Evolutionary conservation across 805 yeast species (phyloP), one percentile per base, ranked within the genome.

Genomic region (Candida caryicola): DNA sequence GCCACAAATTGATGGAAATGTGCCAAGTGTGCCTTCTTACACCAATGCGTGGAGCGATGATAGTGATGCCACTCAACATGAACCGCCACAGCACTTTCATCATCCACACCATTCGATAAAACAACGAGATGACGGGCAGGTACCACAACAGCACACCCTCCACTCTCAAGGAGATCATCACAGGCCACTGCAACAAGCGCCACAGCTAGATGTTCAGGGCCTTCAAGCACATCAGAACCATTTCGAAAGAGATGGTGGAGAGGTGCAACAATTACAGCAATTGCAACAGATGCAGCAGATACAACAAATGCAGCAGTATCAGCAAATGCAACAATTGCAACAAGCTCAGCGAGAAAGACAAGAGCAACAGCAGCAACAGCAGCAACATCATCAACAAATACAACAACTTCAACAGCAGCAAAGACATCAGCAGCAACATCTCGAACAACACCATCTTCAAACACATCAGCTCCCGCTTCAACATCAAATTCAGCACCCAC

Each of bases 381-480:
- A 25, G 29, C 29, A 21, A 17, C 26, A 10, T 5, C 29, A 31
- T 13, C 36, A 28, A 31, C 23, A 28, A 29, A 43, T 19, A 27
- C 43, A 34, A 17, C 34, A 37, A 29, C 29, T 21, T 19, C 25
- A 16, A 26, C 19, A 33, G 13, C 33, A 33, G 23, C 42, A 26
- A 16, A 25, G 29, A 26, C 41, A 34, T 21, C 32, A 15, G 14
- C 39, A 18, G 18, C 45, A 36, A 17, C 41, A 16, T 10, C 36
- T 14, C 19, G 33, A 31, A 10, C 41, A 30, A 27, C 37, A 21
- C 12, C 43, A 31, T 4, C 41, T 31, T 17, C 41, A 29, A 17
- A 26, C 18, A 12, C 30, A 29, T 27, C 36, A 32, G 29, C 36
- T 19, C 6, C 36, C 14, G 14, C 36, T 1, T 4, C 27, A 25